These are phyloP conservation scores for Myriosclerotinia curreyana DNA, from an alignment of 2,329 filamentous ascomycete species.

Conservation along the genomic window DNA sequence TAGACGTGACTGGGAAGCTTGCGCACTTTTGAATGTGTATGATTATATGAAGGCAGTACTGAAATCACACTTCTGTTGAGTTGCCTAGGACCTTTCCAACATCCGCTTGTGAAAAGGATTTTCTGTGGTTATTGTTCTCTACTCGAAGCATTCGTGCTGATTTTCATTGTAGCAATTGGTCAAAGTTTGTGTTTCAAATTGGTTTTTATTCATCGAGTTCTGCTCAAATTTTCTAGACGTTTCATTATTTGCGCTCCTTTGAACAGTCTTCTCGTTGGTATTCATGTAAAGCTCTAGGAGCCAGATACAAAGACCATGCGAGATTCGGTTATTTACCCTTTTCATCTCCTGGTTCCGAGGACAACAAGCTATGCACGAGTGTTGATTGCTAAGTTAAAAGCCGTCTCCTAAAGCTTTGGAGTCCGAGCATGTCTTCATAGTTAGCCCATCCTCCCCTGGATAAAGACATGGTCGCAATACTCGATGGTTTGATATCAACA, in stretches of 20 bases:
- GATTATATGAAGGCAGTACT: conserved; percentile 30
- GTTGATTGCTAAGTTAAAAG: not conserved
- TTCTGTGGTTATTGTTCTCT: not conserved
- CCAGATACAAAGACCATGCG: not conserved
- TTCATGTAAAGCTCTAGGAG: not conserved
- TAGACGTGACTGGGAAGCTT: conserved; percentile 17
- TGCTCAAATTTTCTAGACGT: not conserved
- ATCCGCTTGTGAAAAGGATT: not conserved
- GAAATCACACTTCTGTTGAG: not conserved
- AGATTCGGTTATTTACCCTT: not conserved
- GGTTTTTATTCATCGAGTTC: not conserved
- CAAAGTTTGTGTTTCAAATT: not conserved
- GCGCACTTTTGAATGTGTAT: conserved; percentile 26
- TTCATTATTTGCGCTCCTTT: not conserved
- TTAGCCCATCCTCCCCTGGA: not conserved
- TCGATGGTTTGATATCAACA: not conserved
- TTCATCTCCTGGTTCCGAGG: not conserved
- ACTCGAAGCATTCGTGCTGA: not conserved
- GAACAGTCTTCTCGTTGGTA: not conserved
- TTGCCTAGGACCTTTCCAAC: not conserved
- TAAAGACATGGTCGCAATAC: not conserved
- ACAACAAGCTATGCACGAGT: not conserved
- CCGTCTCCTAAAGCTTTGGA: not conserved
- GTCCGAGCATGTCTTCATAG: not conserved
- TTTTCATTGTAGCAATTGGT: not conserved